phyloP scores from a whole-genome alignment of 148 eudicot species.

The Arctostaphylos glauca region DNA sequence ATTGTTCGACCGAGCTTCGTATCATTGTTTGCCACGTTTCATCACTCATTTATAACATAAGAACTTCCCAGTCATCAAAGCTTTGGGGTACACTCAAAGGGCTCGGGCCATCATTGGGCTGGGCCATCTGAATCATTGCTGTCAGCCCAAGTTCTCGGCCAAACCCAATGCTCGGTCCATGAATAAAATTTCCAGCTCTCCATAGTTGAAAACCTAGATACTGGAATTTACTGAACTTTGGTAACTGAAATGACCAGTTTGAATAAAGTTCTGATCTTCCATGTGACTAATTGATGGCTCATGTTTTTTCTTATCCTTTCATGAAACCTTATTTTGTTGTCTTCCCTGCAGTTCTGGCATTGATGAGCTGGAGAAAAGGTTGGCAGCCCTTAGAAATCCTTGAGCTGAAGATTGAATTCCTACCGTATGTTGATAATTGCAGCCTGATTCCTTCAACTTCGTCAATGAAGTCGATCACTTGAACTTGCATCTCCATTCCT shows the following conservation, averaged over 20 bases:
- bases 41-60: too few species aligned
- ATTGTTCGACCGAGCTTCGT: too few species aligned
- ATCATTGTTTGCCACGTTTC: too few species aligned
- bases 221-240: not conserved
- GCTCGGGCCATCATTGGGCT: too few species aligned
- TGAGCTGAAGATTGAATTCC: conserved; percentile 26
- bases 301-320: not conserved
- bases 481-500: conserved; percentile 7
- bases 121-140: too few species aligned
- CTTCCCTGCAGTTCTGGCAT: conserved; percentile 59
- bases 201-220: too few species aligned
- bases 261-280: not conserved
- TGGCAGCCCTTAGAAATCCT: conserved; percentile 83
- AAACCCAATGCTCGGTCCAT: too few species aligned
- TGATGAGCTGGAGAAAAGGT: conserved; percentile 79
- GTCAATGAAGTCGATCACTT: not conserved
- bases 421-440: not conserved
- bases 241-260: not conserved
- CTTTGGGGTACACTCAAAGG: too few species aligned
- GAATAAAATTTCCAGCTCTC: too few species aligned
- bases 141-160: too few species aligned
- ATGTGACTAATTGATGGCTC: too few species aligned
- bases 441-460: not conserved
- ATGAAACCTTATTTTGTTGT: not conserved
- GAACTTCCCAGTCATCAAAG: too few species aligned